Conservation (phyloP, 2,329 filamentous ascomycete species). For the Nannizziopsis barbatae region DNA sequence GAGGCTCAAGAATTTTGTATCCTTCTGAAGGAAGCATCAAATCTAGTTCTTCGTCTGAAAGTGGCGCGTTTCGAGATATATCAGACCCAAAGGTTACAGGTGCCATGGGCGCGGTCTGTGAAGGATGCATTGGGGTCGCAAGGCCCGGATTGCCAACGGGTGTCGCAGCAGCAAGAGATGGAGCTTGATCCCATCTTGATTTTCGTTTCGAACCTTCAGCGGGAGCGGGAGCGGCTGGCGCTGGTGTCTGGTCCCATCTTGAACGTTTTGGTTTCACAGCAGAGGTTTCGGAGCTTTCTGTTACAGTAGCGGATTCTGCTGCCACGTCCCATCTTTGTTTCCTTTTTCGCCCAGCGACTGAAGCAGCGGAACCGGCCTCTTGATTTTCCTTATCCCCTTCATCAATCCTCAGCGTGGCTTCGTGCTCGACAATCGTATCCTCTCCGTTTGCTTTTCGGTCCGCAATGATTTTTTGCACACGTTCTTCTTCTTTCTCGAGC, state of each 20-base stretch:
- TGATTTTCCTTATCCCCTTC: conserved; percentile 58
- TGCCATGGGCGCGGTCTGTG: conserved; percentile 45
- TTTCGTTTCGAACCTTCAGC: conserved; percentile 58
- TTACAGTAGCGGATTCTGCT: conserved; percentile 44
- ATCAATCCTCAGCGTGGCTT: conserved; percentile 61
- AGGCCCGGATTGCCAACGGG: conserved; percentile 63
- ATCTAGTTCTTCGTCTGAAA: conserved; percentile 91
- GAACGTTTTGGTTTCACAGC: conserved; percentile 62
- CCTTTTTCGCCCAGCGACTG: conserved; percentile 59
- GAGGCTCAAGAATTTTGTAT: conserved; percentile 83
- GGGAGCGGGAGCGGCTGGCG: conserved; percentile 44
- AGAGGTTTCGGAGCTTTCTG: conserved; percentile 39
- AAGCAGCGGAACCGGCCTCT: conserved; percentile 57
- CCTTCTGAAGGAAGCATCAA: conserved; percentile 81
- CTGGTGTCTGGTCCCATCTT: conserved; percentile 76
- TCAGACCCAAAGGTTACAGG: conserved; percentile 68
- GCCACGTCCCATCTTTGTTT: conserved; percentile 93
- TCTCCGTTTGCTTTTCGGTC: conserved; percentile 54
- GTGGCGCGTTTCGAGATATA: conserved; percentile 65
- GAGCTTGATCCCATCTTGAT: conserved; percentile 87
- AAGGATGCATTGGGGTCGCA: conserved; percentile 65
- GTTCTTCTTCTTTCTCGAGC: conserved; percentile 83
- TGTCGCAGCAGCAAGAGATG: conserved; percentile 54
- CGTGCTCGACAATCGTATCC: conserved; percentile 52
- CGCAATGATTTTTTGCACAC: conserved; percentile 67